These are phyloP conservation scores for Tetrahymena thermophila DNA, from an alignment of 73 alveolate genomes.

Conservation along the genomic window DNA sequence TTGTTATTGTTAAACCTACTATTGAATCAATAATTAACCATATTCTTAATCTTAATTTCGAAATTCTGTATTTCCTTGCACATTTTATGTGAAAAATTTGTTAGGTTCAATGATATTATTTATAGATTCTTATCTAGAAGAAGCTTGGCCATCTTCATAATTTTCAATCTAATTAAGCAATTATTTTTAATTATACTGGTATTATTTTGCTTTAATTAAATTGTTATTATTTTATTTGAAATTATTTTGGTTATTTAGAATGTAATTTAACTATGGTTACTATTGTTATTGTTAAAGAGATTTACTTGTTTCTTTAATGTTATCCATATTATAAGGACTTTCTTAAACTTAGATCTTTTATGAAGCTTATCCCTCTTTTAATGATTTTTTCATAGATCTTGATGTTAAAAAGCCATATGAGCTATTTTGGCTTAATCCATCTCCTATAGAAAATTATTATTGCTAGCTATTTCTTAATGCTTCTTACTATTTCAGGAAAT, in stretches of 20 bases:
- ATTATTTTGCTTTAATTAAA: not conserved
- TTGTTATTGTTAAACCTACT: not conserved
- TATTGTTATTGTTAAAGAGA: not conserved
- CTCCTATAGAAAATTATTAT: not conserved
- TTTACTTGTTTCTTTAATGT: not conserved
- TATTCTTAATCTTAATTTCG: not conserved
- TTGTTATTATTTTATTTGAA: not conserved
- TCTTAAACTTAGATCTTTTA: not conserved
- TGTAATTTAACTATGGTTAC: too few relatives aligned
- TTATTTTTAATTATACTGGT: not conserved
- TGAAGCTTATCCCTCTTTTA: not conserved
- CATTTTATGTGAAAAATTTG: not conserved
- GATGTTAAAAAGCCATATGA: not conserved
- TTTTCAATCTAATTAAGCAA: not conserved
- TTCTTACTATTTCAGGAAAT: not conserved
- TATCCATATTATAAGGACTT: not conserved
- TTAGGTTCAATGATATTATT: not conserved
- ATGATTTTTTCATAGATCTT: not conserved
- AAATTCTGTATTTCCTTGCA: not conserved
- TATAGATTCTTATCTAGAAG: not conserved
- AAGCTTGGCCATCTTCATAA: not conserved
- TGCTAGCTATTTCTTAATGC: not conserved
- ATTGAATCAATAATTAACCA: not conserved
- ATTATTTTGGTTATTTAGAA: too few relatives aligned
- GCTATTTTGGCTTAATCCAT: not conserved